Base-by-base conservation (phyloP, 345 rosid genomes). In the Odontarrhena argentea region DNA sequence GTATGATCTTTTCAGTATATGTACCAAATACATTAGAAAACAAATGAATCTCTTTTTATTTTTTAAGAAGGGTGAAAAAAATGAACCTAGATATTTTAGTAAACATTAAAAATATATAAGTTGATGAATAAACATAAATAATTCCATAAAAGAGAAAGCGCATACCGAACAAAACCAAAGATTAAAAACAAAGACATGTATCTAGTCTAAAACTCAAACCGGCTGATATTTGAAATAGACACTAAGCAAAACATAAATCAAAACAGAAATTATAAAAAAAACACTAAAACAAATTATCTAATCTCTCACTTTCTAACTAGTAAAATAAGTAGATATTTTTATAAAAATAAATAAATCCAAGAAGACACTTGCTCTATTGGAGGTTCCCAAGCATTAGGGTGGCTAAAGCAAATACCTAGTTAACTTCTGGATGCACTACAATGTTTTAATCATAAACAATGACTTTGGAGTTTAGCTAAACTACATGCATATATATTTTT, bases 321-420 rank as follows among this genome's bases (percentile, higher is more conserved):
- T 45, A 12, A 46, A 37, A 9, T 36, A 1, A 13, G 57, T 8
- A 26, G 28, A 18, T 50, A 1, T 9, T 44, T 53, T 51, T 69
- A 18, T 35, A 38, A 46, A 4, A 37, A 22, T 11, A 36, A 13
- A 62, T 61, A 54, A 37, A 36, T 52, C 41, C 24, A 54, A 55
- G 28, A 55, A 45, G 51, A 54, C 25, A 26, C 57, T 55, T 45
- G 50, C 36, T 55, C 35, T 61, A 38, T 14, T 8, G 22, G 2
- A 25, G 48, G 61, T 61, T 44, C 48, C 11, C 10, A 8, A n/a
- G 2, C 41, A 45, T 26, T 51, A 60, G 67, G 67, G 59, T 49
- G 58, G 43, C 65, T 47, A 68, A 15, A 43, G 52, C 43, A 6
- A 26, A 5, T 59, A 52, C 38, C 13, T 70, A 70, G 56, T 25